Conservation (phyloP, 2,329 filamentous ascomycete genomes). For the Colletotrichum sansevieriae region DNA sequence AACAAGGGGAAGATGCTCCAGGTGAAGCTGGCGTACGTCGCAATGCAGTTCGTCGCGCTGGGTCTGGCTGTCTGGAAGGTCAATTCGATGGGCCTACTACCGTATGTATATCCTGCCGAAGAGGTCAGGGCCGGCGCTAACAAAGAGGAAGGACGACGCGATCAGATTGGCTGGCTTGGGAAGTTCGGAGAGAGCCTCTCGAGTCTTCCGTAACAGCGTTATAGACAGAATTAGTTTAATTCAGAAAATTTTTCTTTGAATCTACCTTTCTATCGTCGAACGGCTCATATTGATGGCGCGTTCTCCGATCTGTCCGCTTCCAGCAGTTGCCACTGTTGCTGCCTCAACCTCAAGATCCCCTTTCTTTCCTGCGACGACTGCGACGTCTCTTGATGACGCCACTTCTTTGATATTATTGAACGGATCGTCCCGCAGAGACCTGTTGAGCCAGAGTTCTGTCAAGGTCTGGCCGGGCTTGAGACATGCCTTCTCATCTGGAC, state of each 20-base stretch:
- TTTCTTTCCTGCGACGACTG: neutral
- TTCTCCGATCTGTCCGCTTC: constrained; percentile 1
- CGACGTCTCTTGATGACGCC: neutral
- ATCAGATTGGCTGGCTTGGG: constrained; percentile 98
- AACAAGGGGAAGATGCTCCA: constrained; percentile 80
- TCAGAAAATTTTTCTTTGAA: neutral
- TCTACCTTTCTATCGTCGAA: no score
- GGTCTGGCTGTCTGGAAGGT: constrained; percentile 95
- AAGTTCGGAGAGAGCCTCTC: constrained; percentile 77
- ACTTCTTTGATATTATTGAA: constrained; percentile 7
- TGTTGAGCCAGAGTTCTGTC: neutral
- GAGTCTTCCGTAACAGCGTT: constrained; percentile 76
- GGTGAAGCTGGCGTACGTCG: constrained; percentile 89
- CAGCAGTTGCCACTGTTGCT: neutral
- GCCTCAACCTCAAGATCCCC: neutral
- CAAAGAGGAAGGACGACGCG: constrained; percentile 80
- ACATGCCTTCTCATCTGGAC: neutral
- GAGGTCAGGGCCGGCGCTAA: constrained; percentile 10
- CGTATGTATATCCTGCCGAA: constrained; percentile 67
- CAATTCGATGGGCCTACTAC: constrained; percentile 94
- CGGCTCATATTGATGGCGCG: neutral
- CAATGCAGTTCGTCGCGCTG: constrained; percentile 87
- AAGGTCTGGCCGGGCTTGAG: no score
- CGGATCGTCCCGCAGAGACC: neutral
- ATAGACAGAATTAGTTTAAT: constrained; percentile 47